Percentiles rank a stretch among this genome's conserved stretches.
Evolutionary conservation across 1,284 basidiomycete genomes (phyloP).

Genomic region (Malassezia furfur): DNA sequence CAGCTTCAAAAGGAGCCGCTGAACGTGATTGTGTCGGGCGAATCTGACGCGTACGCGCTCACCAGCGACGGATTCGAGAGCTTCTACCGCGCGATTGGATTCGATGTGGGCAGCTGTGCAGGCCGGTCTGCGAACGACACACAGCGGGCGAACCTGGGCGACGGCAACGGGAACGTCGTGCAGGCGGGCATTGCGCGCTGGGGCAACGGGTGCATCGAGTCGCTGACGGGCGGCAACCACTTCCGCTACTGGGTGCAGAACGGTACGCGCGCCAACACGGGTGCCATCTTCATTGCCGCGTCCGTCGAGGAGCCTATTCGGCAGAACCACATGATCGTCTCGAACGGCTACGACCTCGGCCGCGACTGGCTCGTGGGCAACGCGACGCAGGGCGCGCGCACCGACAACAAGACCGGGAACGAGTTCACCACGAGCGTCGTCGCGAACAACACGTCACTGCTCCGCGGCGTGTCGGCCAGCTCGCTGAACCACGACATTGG

Average conservation of each 20-base stretch:
- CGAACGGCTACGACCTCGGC: constrained; percentile 40
- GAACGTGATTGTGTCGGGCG: constrained; percentile 39
- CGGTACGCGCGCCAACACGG: constrained; percentile 27
- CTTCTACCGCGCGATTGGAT: constrained; percentile 29
- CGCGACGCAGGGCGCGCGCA: constrained; percentile 26
- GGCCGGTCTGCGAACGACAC: neutral
- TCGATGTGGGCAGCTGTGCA: constrained; percentile 20
- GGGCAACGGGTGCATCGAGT: constrained; percentile 32
- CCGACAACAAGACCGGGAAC: constrained; percentile 15
- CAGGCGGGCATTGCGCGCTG: constrained; percentile 39
- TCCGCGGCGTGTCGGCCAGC: constrained; percentile 20
- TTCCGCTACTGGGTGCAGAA: constrained; percentile 43
- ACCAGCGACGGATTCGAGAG: constrained; percentile 25
- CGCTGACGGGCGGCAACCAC: constrained; percentile 42
- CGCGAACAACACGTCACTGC: constrained; percentile 17
- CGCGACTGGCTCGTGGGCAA: constrained; percentile 37
- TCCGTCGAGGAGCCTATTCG: constrained; percentile 29
- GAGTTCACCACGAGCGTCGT: constrained; percentile 27
- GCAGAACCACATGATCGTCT: constrained; percentile 31
- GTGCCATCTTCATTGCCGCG: constrained; percentile 40
- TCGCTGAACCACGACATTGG: constrained; percentile 42
- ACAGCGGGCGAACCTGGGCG: constrained; percentile 44
- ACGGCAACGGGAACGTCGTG: constrained; percentile 28
- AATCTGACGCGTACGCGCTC: constrained; percentile 29
- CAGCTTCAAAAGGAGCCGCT: constrained; percentile 31